phyloP scores from a whole-genome alignment of 1,284 basidiomycete species.

The Leccinum huronense region DNA sequence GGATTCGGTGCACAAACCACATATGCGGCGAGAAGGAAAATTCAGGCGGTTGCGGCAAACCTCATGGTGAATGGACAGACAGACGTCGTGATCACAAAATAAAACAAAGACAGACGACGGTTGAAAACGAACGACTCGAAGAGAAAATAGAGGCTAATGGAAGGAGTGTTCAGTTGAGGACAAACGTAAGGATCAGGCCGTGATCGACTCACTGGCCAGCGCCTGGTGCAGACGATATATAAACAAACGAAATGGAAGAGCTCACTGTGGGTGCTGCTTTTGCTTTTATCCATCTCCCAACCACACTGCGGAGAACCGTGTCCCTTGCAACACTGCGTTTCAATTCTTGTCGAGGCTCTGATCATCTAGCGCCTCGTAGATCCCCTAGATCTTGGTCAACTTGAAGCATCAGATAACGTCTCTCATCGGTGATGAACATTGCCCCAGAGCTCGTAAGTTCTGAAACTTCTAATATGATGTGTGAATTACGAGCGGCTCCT shows the following conservation, averaged over 20 bases:
- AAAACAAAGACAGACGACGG: too few species aligned
- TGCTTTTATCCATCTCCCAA: neutral
- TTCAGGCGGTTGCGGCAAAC: neutral
- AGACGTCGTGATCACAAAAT: neutral
- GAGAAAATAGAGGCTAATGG: neutral
- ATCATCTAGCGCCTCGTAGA: neutral
- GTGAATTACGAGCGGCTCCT: neutral
- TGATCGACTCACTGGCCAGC: slow-evolving; percentile 2
- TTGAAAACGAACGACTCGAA: neutral
- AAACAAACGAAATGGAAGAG: neutral
- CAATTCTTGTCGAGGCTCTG: neutral
- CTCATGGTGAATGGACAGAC: neutral
- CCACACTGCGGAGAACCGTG: neutral
- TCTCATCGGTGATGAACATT: neutral
- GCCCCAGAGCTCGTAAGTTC: neutral
- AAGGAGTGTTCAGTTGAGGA: neutral
- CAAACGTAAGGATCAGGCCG: neutral
- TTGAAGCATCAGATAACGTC: neutral
- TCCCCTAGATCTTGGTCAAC: neutral
- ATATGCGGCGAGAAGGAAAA: neutral
- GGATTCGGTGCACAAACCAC: neutral
- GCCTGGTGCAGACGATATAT: neutral
- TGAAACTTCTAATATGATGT: neutral
- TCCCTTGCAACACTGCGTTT: neutral
- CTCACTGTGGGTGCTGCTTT: neutral